Base-by-base conservation (phyloP, 176 grass and related monocot species). In the Eremochloa ophiuroides region DNA sequence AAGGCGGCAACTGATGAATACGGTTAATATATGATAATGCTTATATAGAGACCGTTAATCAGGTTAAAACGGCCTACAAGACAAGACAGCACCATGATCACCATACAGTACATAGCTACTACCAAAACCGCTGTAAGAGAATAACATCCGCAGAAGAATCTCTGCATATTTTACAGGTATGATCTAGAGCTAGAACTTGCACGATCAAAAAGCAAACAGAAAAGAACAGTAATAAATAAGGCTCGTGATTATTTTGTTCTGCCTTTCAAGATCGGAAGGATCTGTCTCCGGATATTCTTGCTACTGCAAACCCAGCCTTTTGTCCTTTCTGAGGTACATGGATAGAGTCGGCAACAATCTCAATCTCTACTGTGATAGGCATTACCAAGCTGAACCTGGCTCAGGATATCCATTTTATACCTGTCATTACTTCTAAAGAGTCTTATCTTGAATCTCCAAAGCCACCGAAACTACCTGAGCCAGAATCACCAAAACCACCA, bases 101-200 rank as follows among this genome's bases (percentile, higher is more conserved):
- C 48, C 61, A 58, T 72, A 89, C 72, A 85, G 37, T 85, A 81
- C 34, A 35, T 35, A 35, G 40, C 42, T 35, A 74, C 61, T 17
- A 82, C 56, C 11, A 55, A 74, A 46, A n/a, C 30, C 15, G 44
- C 69, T 80, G 80, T 75, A 71, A 30, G 30, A 63, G 30, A 63
- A 61, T 2, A 48, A 51, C 71, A 80, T 85, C 56, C 31, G 72
- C 82, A 85, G 56, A 82, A 62, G 20, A 63, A 55, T 59, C 56
- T 66, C 73, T 77, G 83, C 78, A 89, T 89, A 81, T 85, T 65
- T 73, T 89, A 89, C 83, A 85, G 73, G 66, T 82, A 67, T 86
- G 77, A 80, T 46, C 76, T 80, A 80, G 37, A 44, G 20, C 69
- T 43, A 55, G 13, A 71, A n/a, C 6, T 75, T 69, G 77, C 41